These are phyloP conservation scores for Sporothrix phasma DNA, from an alignment of 2,329 filamentous ascomycete species.

Conservation along the genomic window DNA sequence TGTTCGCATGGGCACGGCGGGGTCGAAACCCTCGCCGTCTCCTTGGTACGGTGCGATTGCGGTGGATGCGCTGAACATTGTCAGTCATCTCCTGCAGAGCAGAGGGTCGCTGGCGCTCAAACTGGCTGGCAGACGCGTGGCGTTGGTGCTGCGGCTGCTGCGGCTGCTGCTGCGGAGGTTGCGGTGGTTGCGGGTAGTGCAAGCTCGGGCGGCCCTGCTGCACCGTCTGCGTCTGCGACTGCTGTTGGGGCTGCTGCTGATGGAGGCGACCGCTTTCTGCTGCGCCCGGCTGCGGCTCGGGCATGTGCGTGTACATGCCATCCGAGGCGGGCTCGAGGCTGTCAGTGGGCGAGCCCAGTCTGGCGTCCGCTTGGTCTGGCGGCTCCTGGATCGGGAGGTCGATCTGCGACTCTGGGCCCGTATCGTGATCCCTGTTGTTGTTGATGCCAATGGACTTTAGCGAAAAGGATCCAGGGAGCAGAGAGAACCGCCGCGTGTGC, in stretches of 20 bases:
- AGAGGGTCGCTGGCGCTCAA: constrained; percentile 7
- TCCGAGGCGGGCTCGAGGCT: constrained; percentile 20
- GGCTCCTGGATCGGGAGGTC: constrained; percentile 44
- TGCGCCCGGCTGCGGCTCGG: constrained; percentile 22
- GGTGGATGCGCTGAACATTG: constrained; percentile 31
- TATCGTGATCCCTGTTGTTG: constrained; percentile 44
- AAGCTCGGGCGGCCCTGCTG: not conserved
- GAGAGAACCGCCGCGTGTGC: constrained; percentile 55
- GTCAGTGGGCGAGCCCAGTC: not conserved
- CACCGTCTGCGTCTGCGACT: constrained; percentile 10
- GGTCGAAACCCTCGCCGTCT: constrained; percentile 34
- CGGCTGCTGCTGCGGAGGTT: constrained; percentile 5
- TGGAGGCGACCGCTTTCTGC: constrained; percentile 21
- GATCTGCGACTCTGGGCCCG: constrained; percentile 41
- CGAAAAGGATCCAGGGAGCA: constrained; percentile 56
- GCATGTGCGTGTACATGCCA: constrained; percentile 27
- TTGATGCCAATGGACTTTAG: constrained; percentile 53
- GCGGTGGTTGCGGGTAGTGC: constrained; percentile 12
- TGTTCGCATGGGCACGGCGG: constrained; percentile 31
- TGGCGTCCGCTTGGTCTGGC: constrained; percentile 15
- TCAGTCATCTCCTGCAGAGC: constrained; percentile 33
- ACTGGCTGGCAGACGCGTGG: constrained; percentile 8
- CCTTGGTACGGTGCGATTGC: constrained; percentile 36
- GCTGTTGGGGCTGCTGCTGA: constrained; percentile 23
- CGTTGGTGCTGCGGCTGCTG: constrained; percentile 22